Percentiles rank a stretch among this genome's conserved stretches.
These are phyloP conservation scores for Tilletia indica DNA, from an alignment of 1,284 basidiomycete genomes.

Conservation along the genomic window DNA sequence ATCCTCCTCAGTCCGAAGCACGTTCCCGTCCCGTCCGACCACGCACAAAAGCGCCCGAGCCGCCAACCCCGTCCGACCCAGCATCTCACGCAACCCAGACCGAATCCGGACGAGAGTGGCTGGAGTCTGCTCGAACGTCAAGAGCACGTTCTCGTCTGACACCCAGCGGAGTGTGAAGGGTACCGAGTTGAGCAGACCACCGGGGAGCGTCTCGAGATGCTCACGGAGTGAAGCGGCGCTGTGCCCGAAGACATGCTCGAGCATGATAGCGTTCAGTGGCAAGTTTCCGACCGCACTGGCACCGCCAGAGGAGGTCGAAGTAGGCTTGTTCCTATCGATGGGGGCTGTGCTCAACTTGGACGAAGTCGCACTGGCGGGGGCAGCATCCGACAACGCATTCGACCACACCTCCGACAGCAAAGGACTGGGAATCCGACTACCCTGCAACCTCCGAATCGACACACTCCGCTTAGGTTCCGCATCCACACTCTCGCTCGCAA, in stretches of 20 bases:
- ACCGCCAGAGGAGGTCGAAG: not conserved
- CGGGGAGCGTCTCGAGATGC: constrained; percentile 28
- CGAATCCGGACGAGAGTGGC: constrained; percentile 8
- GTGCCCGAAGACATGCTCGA: constrained; percentile 45
- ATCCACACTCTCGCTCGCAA: constrained; percentile 45
- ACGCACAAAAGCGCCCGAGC: constrained; percentile 7
- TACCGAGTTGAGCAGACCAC: constrained; percentile 25
- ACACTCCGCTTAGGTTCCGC: constrained; percentile 43
- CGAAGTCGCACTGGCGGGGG: not conserved
- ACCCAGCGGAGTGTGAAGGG: constrained; percentile 36
- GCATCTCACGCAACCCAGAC: not conserved
- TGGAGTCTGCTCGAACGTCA: constrained; percentile 26
- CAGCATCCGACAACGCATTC: not conserved
- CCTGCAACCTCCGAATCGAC: constrained; percentile 43
- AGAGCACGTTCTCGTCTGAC: constrained; percentile 45
- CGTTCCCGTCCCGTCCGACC: not conserved
- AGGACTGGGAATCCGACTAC: constrained; percentile 41
- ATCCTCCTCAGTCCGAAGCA: constrained; percentile 14
- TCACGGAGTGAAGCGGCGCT: constrained; percentile 35
- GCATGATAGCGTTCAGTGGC: constrained; percentile 43
- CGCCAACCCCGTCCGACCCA: not conserved
- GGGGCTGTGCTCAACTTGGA: constrained; percentile 8
- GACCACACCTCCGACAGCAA: constrained; percentile 39
- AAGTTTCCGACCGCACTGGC: constrained; percentile 28
- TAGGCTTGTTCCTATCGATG: not conserved